phyloP scores from a whole-genome alignment of 176 grass and related monocot species.

The Oropetium thomaeum region DNA sequence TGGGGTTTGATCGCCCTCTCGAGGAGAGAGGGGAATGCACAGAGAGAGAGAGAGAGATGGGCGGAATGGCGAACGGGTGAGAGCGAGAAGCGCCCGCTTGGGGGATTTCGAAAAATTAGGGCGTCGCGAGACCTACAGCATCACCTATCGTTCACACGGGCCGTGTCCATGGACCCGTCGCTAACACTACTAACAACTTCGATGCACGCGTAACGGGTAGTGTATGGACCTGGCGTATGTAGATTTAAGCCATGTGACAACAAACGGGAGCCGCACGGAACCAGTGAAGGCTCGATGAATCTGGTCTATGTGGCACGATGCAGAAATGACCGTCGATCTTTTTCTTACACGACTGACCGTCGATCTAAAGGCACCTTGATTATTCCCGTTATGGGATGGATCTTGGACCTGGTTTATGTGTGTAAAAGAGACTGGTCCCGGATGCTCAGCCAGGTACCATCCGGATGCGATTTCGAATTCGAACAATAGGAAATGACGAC shows the following conservation, averaged over 20 bases:
- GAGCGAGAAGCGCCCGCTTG: conserved; percentile 44
- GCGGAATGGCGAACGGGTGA: conserved; percentile 20
- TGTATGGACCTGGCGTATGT: background rate
- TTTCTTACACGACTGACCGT: too few species aligned
- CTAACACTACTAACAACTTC: too few species aligned
- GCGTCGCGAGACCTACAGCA: conserved; percentile 17
- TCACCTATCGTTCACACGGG: background rate
- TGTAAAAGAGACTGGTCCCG: background rate
- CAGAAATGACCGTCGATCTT: background rate
- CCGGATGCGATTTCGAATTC: conserved; percentile 48
- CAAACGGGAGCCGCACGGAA: background rate
- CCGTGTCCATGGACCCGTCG: background rate
- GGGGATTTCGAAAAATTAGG: conserved; percentile 52
- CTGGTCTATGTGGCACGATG: background rate
- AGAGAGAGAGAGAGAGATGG: background rate
- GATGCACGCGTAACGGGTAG: background rate
- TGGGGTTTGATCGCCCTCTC: conserved; percentile 26
- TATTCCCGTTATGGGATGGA: background rate
- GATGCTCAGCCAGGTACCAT: background rate
- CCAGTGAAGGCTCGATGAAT: background rate
- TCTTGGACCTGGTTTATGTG: background rate
- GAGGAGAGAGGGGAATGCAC: background rate
- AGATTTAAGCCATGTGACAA: background rate
- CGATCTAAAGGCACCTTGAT: background rate
- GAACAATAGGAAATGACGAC: conserved; percentile 31